Percentiles rank a stretch among this genome's conserved stretches.
These are phyloP conservation scores for Diutina catenulata DNA, from an alignment of 1,139 yeast genomes.

Conservation along the genomic window DNA sequence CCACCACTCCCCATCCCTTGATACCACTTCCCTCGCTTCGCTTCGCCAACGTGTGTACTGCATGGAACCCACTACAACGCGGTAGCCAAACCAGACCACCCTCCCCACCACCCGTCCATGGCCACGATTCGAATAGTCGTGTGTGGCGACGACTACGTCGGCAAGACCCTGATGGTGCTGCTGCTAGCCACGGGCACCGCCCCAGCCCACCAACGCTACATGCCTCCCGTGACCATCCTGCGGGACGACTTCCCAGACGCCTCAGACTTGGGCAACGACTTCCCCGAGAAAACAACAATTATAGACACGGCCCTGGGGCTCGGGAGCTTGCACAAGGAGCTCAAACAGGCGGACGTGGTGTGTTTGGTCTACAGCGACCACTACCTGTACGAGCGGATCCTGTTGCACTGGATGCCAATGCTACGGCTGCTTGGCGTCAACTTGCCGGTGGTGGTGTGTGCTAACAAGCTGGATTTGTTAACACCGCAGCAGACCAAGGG, in stretches of 20 bases:
- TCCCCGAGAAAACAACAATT: slow-evolving; percentile 59
- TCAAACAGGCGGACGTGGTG: slow-evolving; percentile 79
- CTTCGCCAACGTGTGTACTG: too few relatives aligned
- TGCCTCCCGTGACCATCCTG: slow-evolving; percentile 72
- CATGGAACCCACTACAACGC: too few relatives aligned
- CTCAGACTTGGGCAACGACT: slow-evolving; percentile 23
- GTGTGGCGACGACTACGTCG: slow-evolving; percentile 94
- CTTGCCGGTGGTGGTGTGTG: slow-evolving; percentile 81
- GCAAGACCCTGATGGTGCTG: slow-evolving; percentile 68
- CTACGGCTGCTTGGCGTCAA: slow-evolving; percentile 89
- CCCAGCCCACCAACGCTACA: slow-evolving; percentile 59
- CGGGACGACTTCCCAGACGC: slow-evolving; percentile 22
- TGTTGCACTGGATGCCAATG: slow-evolving; percentile 89
- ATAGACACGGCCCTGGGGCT: slow-evolving; percentile 75
- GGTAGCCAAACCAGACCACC: too few relatives aligned
- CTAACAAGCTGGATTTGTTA: slow-evolving; percentile 59
- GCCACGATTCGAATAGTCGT: slow-evolving; percentile 42
- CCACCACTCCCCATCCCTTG: too few relatives aligned
- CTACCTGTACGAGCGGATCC: slow-evolving; percentile 83
- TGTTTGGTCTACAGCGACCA: slow-evolving; percentile 91
- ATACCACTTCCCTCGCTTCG: too few relatives aligned
- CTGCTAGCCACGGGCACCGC: slow-evolving; percentile 72
- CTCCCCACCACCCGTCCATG: slow-evolving; percentile 5
- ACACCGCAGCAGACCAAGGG: slow-evolving; percentile 15
- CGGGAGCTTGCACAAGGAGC: slow-evolving; percentile 50